phyloP scores from a whole-genome alignment of 179 eudicot species.

The Patellifolia procumbens region DNA sequence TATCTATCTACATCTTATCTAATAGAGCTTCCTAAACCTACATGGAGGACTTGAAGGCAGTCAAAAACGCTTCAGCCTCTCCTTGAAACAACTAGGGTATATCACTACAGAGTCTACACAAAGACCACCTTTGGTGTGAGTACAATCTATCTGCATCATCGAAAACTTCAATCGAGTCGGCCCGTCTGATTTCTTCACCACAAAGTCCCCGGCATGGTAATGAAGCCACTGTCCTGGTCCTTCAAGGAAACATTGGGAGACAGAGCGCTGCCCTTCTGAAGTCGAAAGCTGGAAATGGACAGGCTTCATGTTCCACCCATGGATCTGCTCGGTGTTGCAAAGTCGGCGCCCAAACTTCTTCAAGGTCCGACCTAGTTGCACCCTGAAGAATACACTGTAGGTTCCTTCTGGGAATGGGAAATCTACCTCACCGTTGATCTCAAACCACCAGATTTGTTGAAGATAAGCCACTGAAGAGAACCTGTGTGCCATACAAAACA shows the following conservation, averaged over 20 bases:
- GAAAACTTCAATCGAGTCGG: constrained; percentile 59
- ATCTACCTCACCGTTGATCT: constrained; percentile 72
- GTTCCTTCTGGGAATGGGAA: constrained; percentile 74
- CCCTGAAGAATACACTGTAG: constrained; percentile 69
- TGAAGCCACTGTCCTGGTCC: constrained; percentile 70
- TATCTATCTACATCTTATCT: constrained; percentile 25
- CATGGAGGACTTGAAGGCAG: constrained; percentile 21
- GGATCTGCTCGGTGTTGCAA: constrained; percentile 59
- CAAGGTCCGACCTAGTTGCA: constrained; percentile 57
- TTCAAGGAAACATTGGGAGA: constrained; percentile 57
- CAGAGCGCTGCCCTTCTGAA: constrained; percentile 55
- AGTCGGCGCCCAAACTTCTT: constrained; percentile 57
- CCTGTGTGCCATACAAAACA: constrained; percentile 31
- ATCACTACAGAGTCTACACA: constrained; percentile 71
- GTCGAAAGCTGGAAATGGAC: constrained; percentile 69
- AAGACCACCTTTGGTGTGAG: constrained; percentile 88
- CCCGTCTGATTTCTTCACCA: constrained; percentile 39
- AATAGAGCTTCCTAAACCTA: constrained; percentile 23
- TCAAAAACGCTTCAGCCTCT: constrained; percentile 62
- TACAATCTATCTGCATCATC: constrained; percentile 88
- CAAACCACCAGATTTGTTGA: constrained; percentile 93
- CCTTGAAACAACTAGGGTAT: constrained; percentile 49
- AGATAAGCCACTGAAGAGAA: constrained; percentile 67
- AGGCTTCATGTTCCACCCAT: constrained; percentile 79
- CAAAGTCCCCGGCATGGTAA: constrained; percentile 74